Base-by-base conservation (phyloP, 2,329 filamentous ascomycete genomes). In the Metarhizium anisopliae region DNA sequence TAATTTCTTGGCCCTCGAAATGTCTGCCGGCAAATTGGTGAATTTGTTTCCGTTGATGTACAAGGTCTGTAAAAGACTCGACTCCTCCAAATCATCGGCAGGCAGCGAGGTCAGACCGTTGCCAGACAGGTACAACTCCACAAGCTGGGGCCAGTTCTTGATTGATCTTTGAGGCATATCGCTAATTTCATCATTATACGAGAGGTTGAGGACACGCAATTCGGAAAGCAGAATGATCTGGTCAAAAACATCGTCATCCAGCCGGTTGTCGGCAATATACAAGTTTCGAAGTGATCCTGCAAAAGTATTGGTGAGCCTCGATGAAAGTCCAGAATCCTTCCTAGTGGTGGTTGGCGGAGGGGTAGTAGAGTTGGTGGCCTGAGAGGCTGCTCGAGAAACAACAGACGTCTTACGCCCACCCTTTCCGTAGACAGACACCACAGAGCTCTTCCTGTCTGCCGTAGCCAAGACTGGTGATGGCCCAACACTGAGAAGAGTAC, bases 21-120 rank as follows among this genome's bases (percentile, higher is more conserved):
- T 86, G 68, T 99, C 94, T 8, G 94, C 94, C 2, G 94, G 94
- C 20, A 99, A 78, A 38, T 95, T 95, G 63, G 95, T 95, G 68
- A 99, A 99, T 68, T 95, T 94, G 75, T 99, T 99, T 68, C 87
- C 89, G 73, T 99, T 99, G 73, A 99, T 89, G 68, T 97, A 91
- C 6, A 99, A 80, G 4, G 95, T 85, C 68, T 94, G 92, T 43
- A 99, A 78, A 53, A 90, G 83, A 65, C 89, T 91, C 58, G 88
- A 86, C 66, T 96, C 90, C 70, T 96, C 93, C 50, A 99, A 77
- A 64, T 99, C 94, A 70, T 99, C 94, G 0, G 91, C 90, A 2
- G 94, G 94, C 43, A 99, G 74, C 14, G 87, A 93, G 0, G 91
- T 95, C 55, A 99, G 76, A 64, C 96, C 91, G 64, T 99, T 99